phyloP scores from a whole-genome alignment of 306 rosid species.

The Gillenia trifoliata region DNA sequence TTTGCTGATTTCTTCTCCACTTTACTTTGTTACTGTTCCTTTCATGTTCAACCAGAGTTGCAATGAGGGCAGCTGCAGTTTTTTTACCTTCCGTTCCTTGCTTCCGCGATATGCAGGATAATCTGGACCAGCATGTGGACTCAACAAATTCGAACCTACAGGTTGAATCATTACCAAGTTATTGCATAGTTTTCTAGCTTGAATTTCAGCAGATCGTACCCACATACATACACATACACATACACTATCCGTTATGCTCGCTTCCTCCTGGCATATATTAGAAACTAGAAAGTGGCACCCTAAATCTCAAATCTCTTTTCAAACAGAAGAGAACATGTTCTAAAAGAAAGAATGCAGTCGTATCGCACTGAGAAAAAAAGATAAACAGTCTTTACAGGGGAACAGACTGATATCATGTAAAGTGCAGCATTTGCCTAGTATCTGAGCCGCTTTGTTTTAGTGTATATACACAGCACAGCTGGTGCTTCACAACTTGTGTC shows the following conservation, averaged over 20 bases:
- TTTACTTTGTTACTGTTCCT: background rate
- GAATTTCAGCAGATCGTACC: background rate
- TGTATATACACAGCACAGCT: too few species aligned
- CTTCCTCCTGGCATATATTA: background rate
- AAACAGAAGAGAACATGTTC: background rate
- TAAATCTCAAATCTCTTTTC: background rate
- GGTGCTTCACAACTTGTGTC: too few species aligned
- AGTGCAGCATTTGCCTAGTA: too few species aligned
- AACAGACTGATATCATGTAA: too few species aligned
- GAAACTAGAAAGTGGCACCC: background rate
- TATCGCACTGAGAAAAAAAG: too few species aligned
- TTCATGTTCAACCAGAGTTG: background rate
- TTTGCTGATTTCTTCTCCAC: background rate
- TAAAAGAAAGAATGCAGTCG: too few species aligned
- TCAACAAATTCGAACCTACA: slow-evolving; percentile 29
- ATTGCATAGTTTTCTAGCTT: background rate
- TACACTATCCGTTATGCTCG: background rate
- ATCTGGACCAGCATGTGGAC: slow-evolving; percentile 34
- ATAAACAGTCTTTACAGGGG: too few species aligned
- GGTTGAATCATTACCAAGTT: slow-evolving; percentile 15
- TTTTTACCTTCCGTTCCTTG: background rate
- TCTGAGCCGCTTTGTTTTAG: too few species aligned
- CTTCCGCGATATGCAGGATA: slow-evolving; percentile 22
- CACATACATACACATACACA: background rate
- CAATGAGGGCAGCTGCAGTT: background rate